Evolutionary conservation across 768 basidiomycete species (phyloP).

Genomic region (Russula earlei): DNA sequence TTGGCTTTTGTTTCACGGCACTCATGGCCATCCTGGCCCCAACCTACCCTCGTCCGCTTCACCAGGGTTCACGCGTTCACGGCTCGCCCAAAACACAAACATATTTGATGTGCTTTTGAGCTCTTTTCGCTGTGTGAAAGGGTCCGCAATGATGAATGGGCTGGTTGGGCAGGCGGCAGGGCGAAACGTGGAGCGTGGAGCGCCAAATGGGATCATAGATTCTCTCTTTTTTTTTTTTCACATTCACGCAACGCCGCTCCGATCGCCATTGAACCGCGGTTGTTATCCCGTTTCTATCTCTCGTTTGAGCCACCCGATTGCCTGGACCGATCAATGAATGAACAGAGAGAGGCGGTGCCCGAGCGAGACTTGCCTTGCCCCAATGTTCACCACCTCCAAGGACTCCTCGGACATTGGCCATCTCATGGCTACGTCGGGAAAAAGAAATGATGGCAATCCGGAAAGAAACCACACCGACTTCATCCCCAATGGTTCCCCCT

Average conservation of each 20-base stretch:
- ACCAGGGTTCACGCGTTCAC: not conserved
- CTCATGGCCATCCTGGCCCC: too few relatives aligned
- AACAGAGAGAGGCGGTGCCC: not conserved
- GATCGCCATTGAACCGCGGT: not conserved
- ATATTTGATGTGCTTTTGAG: not conserved
- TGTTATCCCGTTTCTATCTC: not conserved
- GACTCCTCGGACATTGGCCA: not conserved
- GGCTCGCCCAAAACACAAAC: not conserved
- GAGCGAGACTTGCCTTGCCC: not conserved
- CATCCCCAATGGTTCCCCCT: too few relatives aligned
- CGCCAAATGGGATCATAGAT: too few relatives aligned
- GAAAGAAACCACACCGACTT: too few relatives aligned
- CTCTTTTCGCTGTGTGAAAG: conserved; percentile 10
- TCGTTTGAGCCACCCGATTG: not conserved
- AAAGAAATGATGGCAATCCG: not conserved
- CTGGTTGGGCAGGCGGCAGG: too few relatives aligned
- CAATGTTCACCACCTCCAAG: not conserved
- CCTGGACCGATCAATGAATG: not conserved
- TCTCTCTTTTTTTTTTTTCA: too few relatives aligned
- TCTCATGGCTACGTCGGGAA: too few relatives aligned
- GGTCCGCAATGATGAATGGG: not conserved
- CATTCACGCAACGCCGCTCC: not conserved
- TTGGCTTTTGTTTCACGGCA: too few relatives aligned
- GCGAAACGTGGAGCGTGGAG: too few relatives aligned
- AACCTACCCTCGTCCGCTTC: too few relatives aligned